phyloP scores from a whole-genome alignment of 257 asterid genomes.

The Solanum okadae region DNA sequence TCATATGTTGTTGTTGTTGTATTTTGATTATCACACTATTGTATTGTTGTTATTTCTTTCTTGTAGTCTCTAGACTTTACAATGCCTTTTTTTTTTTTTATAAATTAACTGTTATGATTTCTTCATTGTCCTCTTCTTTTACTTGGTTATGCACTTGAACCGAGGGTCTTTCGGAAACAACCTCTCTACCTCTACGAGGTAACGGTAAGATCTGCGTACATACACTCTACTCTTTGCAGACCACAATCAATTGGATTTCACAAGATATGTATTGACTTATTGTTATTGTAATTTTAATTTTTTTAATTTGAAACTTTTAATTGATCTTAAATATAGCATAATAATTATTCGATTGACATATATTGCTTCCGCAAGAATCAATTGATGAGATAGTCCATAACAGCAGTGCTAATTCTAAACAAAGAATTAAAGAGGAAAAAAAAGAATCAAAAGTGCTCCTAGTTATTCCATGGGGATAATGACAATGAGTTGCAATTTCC shows the following conservation, averaged over 20 bases:
- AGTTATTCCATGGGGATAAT: neutral
- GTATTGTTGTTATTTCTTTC: neutral
- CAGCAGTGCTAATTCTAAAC: neutral
- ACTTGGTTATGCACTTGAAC: too few relatives aligned
- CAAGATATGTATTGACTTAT: too few relatives aligned
- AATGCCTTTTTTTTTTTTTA: too few relatives aligned
- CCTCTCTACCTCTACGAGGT: fast-evolving
- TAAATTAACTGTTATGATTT: too few relatives aligned
- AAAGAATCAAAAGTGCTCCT: neutral
- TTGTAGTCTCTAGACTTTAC: neutral
- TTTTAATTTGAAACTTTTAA: neutral
- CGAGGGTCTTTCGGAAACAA: fast-evolving
- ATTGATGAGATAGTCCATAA: neutral
- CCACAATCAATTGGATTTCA: too few relatives aligned
- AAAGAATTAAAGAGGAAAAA: neutral
- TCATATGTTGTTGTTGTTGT: too few relatives aligned
- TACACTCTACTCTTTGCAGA: neutral
- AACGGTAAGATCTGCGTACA: too few relatives aligned
- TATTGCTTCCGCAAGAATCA: neutral
- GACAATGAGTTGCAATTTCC: neutral
- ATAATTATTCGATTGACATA: neutral
- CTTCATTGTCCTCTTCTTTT: neutral
- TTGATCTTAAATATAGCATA: too few relatives aligned
- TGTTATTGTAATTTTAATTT: too few relatives aligned
- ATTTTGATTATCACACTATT: too few relatives aligned